Percentiles rank a stretch among this genome's conserved stretches.
Evolutionary conservation across 352 stramenopile species (phyloP).

Genomic region (Phytopythium montanum): DNA sequence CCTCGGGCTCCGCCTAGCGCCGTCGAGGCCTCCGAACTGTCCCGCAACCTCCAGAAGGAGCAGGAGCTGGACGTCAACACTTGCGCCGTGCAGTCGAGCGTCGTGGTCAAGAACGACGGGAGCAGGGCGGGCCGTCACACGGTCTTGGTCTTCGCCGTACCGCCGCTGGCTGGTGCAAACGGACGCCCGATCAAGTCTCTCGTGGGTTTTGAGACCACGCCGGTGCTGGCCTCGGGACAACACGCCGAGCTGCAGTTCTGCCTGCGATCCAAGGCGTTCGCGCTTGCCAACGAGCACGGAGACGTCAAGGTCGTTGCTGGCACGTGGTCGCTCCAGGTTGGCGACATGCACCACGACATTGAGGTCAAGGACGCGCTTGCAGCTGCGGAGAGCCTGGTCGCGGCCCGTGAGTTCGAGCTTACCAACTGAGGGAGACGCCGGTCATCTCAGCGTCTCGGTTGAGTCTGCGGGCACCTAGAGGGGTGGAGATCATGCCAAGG

Average conservation of each 20-base stretch:
- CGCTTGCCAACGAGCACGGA: constrained; percentile 32
- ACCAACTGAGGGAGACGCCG: neutral
- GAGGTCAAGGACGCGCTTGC: constrained; percentile 10
- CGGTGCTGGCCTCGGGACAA: constrained; percentile 20
- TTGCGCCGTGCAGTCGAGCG: constrained; percentile 14
- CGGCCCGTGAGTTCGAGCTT: neutral
- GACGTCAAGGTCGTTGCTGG: constrained; percentile 29
- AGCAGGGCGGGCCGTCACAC: constrained; percentile 35
- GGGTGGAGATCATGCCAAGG: too few species aligned
- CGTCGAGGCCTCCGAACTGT: constrained; percentile 7
- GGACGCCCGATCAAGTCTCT: constrained; percentile 46
- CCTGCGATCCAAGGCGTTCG: constrained; percentile 33
- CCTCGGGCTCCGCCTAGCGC: neutral
- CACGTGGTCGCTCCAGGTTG: constrained; percentile 36
- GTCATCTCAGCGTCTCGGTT: too few species aligned
- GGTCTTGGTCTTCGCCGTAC: constrained; percentile 32
- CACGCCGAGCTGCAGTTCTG: constrained; percentile 25
- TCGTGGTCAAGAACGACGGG: constrained; percentile 47
- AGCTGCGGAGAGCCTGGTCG: neutral
- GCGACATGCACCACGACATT: constrained; percentile 26
- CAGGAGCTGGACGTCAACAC: neutral
- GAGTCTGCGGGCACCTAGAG: too few species aligned
- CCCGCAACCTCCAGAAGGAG: constrained; percentile 2
- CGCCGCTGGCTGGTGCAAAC: constrained; percentile 22
- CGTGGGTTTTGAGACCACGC: constrained; percentile 49